Percentiles rank a stretch among this genome's conserved stretches.
Evolutionary conservation across 306 rosid genomes (phyloP).

Genomic region (Acmispon strigosus): DNA sequence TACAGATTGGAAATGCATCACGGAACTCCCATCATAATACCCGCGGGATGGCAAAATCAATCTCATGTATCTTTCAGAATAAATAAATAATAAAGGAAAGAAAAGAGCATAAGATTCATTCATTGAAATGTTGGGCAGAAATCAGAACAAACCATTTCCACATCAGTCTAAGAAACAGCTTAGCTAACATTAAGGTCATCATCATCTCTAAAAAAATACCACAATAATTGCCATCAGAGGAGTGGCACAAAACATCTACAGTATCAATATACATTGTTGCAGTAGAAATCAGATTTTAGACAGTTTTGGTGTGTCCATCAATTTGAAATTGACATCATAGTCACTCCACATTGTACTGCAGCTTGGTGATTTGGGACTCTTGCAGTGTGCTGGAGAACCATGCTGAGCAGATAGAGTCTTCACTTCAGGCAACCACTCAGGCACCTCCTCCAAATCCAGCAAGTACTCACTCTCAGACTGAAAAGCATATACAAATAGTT

Average conservation of each 20-base stretch:
- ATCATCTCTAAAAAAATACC: neutral
- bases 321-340: slow-evolving; percentile 33
- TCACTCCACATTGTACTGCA: slow-evolving; percentile 31
- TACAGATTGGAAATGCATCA: too few species aligned
- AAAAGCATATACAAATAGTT: neutral
- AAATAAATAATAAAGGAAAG: too few species aligned
- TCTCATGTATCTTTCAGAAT: too few species aligned
- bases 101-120: neutral
- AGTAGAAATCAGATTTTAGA: neutral
- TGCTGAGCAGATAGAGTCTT: neutral
- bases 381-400: slow-evolving; percentile 39
- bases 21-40: too few species aligned
- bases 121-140: neutral
- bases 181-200: neutral
- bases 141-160: neutral
- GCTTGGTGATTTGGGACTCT: slow-evolving; percentile 35
- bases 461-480: slow-evolving; percentile 26
- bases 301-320: slow-evolving; percentile 44
- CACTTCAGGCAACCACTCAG: slow-evolving; percentile 35
- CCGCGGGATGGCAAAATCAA: too few species aligned
- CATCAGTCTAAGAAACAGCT: neutral
- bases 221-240: slow-evolving; percentile 20
- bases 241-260: slow-evolving; percentile 16
- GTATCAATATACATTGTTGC: neutral
- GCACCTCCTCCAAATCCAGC: slow-evolving; percentile 34